Evolutionary conservation across 371 early-diverging fungal genomes (phyloP).

Genomic region (Haplosporangium sp.): DNA sequence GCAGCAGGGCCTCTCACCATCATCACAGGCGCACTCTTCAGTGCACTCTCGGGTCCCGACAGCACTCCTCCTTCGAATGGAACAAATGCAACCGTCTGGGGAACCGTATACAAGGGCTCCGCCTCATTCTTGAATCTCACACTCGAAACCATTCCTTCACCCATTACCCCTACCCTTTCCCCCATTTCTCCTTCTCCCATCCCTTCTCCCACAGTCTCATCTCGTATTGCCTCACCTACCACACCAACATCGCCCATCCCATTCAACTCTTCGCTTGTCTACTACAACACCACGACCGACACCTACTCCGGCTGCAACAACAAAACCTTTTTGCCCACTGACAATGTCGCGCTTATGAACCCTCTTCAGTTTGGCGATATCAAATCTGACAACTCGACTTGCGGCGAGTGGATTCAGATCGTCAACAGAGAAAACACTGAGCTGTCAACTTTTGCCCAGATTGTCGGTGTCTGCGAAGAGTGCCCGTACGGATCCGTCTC

Average conservation of each 20-base stretch:
- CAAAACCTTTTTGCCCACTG: constrained; percentile 18
- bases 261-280: constrained; percentile 24
- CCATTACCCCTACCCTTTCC: constrained; percentile 2
- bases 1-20: constrained; percentile 37
- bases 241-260: neutral
- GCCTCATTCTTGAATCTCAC: constrained; percentile 37
- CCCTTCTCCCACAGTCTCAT: constrained; percentile 9
- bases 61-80: constrained; percentile 40
- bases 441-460: constrained; percentile 20
- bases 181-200: constrained; percentile 3
- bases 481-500: constrained; percentile 44
- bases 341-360: constrained; percentile 45
- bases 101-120: constrained; percentile 29
- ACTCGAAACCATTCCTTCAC: constrained; percentile 3
- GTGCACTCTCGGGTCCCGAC: constrained; percentile 33
- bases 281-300: constrained; percentile 13
- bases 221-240: neutral
- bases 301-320: constrained; percentile 38
- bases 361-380: constrained; percentile 42
- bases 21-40: constrained; percentile 43
- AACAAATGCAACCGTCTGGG: constrained; percentile 34
- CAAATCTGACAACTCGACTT: constrained; percentile 26
- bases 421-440: constrained; percentile 32
- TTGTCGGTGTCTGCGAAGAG: constrained; percentile 48
- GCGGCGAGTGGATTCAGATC: constrained; percentile 48